Evolutionary conservation across 2,329 filamentous ascomycete genomes (phyloP).

Genomic region (Cryphonectria naterciae): DNA sequence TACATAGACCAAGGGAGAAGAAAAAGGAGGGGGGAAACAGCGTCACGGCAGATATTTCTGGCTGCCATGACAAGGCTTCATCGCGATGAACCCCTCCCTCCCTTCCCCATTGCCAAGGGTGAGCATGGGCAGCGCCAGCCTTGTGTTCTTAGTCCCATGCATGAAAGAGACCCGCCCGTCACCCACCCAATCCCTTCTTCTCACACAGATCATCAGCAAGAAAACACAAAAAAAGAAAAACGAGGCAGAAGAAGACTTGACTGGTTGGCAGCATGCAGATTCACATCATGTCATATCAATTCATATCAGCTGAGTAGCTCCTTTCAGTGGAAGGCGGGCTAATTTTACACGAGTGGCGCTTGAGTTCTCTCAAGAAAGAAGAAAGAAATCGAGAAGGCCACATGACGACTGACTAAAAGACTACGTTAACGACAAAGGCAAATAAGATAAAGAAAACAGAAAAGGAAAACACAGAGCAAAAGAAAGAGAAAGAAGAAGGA

Average conservation of each 20-base stretch:
- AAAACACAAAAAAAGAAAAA: not conserved
- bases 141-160: not conserved
- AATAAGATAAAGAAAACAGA: not conserved
- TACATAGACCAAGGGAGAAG: not conserved
- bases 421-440: not conserved
- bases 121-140: not conserved
- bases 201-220: not conserved
- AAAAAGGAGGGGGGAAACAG: not conserved
- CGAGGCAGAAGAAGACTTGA: not conserved
- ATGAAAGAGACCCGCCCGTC: not conserved
- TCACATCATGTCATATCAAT: not conserved
- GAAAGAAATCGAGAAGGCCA: not conserved
- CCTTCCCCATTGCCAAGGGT: not conserved
- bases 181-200: not conserved
- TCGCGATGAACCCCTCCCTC: not conserved
- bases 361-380: not conserved
- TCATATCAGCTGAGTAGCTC: not conserved
- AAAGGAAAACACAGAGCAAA: not conserved
- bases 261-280: not conserved
- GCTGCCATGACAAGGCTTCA: not conserved
- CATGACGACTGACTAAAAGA: not conserved
- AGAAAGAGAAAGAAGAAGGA: not conserved
- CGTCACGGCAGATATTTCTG: not conserved
- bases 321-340: not conserved
- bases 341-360: constrained; percentile 2